These are phyloP conservation scores for Saccharomyces kudriavzevii DNA, from an alignment of 805 yeast genomes.

Conservation along the genomic window DNA sequence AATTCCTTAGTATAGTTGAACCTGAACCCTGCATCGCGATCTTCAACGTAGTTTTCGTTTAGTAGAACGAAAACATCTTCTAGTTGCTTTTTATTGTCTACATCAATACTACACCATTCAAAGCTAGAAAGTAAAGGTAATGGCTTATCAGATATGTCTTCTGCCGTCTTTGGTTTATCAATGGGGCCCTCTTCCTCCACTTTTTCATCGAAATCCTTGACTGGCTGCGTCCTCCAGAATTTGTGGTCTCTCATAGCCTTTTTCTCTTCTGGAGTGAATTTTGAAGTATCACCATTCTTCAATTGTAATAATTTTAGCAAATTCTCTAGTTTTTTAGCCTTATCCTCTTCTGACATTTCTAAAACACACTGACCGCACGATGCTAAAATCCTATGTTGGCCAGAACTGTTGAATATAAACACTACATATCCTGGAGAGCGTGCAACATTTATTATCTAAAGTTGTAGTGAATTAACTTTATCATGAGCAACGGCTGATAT, in stretches of 20 bases:
- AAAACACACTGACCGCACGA: neutral
- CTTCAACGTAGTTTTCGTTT: conserved; percentile 91
- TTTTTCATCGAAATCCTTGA: conserved; percentile 62
- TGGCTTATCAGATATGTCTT: conserved; percentile 64
- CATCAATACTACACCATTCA: conserved; percentile 81
- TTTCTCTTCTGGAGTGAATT: conserved; percentile 48
- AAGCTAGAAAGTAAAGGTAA: conserved; percentile 67
- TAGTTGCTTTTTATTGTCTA: conserved; percentile 46
- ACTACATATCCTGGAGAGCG: neutral
- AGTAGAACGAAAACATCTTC: conserved; percentile 73
- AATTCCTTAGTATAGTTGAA: conserved; percentile 80
- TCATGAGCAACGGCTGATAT: neutral
- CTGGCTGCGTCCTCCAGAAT: conserved; percentile 98
- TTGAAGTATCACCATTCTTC: conserved; percentile 35
- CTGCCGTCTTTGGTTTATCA: conserved; percentile 57
- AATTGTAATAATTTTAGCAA: conserved; percentile 37
- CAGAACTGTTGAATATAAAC: neutral
- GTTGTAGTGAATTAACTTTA: neutral
- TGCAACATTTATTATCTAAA: neutral
- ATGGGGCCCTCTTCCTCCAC: conserved; percentile 74
- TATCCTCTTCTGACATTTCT: conserved; percentile 16
- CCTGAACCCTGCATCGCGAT: conserved; percentile 82
- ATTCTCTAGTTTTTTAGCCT: conserved; percentile 36
- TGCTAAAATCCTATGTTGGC: neutral
- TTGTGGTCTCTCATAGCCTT: conserved; percentile 82